Evolutionary conservation across 768 basidiomycete species (phyloP).

Genomic region (Pleurotus giganteus): DNA sequence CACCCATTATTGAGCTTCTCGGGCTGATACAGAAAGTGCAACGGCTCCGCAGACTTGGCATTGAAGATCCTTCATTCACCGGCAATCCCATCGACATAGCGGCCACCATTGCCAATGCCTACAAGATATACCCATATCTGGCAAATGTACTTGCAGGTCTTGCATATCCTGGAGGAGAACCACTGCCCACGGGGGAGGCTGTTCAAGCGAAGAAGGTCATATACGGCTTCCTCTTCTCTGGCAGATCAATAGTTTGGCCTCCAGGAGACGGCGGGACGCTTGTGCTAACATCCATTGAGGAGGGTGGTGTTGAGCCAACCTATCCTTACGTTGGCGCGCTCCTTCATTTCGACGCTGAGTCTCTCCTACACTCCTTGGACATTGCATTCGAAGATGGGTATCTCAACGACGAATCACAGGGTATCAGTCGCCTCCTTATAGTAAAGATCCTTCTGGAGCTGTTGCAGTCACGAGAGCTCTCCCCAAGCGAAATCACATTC

Average conservation of each 20-base stretch:
- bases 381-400: conserved; percentile 93
- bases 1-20: conserved; percentile 85
- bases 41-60: conserved; percentile 42
- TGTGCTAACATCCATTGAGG: conserved; percentile 72
- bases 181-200: conserved; percentile 63
- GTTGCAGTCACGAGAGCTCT: conserved; percentile 50
- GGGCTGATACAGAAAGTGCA: conserved; percentile 70
- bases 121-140: conserved; percentile 91
- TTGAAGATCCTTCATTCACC: conserved; percentile 30
- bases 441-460: conserved; percentile 85
- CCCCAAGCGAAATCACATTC: conserved; percentile 70
- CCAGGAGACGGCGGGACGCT: conserved; percentile 66
- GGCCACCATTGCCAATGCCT: conserved; percentile 66
- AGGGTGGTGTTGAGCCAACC: conserved; percentile 74
- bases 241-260: conserved; percentile 79
- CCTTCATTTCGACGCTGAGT: conserved; percentile 88
- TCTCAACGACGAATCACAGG: conserved; percentile 72
- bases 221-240: conserved; percentile 84
- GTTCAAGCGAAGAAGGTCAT: conserved; percentile 67
- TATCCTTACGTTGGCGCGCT: conserved; percentile 88
- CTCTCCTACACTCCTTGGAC: conserved; percentile 90
- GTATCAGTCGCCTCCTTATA: conserved; percentile 75
- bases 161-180: conserved; percentile 82
- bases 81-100: conserved; percentile 43
- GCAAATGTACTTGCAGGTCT: conserved; percentile 78